These are phyloP conservation scores for Anthoceros angustus DNA, from an alignment of 225 moss, liverwort and hornwort species.

Conservation along the genomic window DNA sequence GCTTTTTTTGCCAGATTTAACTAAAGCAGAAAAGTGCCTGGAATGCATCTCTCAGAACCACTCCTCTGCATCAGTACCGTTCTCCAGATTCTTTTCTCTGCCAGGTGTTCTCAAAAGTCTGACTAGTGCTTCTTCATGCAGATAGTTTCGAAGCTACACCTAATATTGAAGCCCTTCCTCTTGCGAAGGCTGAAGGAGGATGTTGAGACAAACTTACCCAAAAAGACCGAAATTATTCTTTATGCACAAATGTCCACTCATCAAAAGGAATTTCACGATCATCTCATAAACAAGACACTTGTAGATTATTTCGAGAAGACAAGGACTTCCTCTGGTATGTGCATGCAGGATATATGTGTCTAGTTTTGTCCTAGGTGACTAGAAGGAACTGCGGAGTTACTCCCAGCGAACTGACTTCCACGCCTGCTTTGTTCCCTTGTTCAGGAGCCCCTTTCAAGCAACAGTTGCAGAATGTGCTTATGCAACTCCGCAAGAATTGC, in stretches of 20 bases:
- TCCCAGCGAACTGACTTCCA: not conserved
- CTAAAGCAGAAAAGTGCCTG: not conserved
- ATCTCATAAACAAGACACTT: slow-evolving; percentile 44
- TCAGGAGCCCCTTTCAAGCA: slow-evolving; percentile 20
- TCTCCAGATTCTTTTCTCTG: not conserved
- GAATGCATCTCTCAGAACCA: not conserved
- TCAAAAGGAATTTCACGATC: slow-evolving; percentile 45
- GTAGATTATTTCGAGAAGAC: slow-evolving; percentile 54
- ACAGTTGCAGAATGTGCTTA: slow-evolving; percentile 53
- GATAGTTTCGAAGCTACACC: slow-evolving; percentile 70
- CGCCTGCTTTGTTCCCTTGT: slow-evolving; percentile 12
- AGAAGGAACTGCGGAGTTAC: not conserved
- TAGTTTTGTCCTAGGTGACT: no score
- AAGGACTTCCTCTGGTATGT: slow-evolving; percentile 28
- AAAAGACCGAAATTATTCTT: slow-evolving; percentile 74
- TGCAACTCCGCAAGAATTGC: slow-evolving; percentile 91
- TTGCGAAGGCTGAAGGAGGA: slow-evolving; percentile 75
- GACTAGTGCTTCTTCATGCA: slow-evolving; percentile 9
- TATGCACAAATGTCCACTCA: slow-evolving; percentile 58
- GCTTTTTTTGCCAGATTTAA: not conserved
- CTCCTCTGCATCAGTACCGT: not conserved
- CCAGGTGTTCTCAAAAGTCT: no score
- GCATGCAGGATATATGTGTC: no score
- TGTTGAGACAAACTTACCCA: slow-evolving; percentile 73
- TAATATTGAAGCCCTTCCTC: slow-evolving; percentile 68